Percentiles rank a stretch among this genome's conserved stretches.
Conservation (phyloP, 148 eudicot species). For the Arbutus unedo region DNA sequence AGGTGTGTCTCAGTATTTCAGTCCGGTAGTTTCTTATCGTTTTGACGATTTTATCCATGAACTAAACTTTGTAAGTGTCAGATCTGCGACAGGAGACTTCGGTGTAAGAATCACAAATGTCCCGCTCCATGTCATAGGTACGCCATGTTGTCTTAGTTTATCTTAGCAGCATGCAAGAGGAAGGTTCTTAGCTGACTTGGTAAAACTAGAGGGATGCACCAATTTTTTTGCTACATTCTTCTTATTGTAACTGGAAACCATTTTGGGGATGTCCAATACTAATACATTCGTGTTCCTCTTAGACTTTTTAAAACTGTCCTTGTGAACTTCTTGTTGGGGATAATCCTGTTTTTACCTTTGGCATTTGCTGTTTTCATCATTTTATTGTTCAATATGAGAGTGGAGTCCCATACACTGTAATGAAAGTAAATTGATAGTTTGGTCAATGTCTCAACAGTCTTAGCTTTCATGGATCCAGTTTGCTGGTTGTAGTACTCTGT, state of each 20-base stretch:
- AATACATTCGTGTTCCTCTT: too few species aligned
- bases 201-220: neutral
- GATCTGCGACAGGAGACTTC: slow-evolving; percentile 93
- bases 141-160: neutral
- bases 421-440: too few species aligned
- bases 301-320: neutral
- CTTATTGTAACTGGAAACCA: neutral
- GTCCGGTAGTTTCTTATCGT: neutral
- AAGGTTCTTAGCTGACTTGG: neutral
- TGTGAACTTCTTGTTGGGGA: neutral
- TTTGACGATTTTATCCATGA: slow-evolving; percentile 5
- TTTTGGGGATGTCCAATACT: neutral
- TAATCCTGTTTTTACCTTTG: neutral
- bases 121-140: slow-evolving; percentile 98
- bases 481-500: neutral
- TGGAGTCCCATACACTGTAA: neutral
- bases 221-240: neutral
- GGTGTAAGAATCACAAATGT: slow-evolving; percentile 95
- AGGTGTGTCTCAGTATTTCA: slow-evolving; percentile 39
- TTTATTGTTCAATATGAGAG: neutral
- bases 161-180: neutral
- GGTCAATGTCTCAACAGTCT: neutral
- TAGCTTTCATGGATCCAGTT: neutral
- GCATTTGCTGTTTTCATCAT: neutral
- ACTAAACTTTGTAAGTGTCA: slow-evolving; percentile 26